Evolutionary conservation across 176 grass and related monocot species (phyloP).

Genomic region (Aegilops tauschii): DNA sequence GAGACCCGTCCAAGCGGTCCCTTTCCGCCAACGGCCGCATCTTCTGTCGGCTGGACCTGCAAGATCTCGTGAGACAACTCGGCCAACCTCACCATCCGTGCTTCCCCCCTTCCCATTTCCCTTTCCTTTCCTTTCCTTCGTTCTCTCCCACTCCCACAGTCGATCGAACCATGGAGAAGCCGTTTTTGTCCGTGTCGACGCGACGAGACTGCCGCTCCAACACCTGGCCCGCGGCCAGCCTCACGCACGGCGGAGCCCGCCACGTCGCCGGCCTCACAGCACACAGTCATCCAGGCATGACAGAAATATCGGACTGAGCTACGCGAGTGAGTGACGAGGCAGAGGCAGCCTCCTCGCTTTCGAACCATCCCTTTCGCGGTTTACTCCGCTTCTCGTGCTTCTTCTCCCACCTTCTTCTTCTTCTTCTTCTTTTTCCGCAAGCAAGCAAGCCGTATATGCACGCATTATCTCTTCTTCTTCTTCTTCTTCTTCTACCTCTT

Average conservation of each 20-base stretch:
- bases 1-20: neutral
- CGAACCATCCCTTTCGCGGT: constrained; percentile 12
- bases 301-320: neutral
- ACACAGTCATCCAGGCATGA: neutral
- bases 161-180: constrained; percentile 30
- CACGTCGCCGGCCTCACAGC: neutral
- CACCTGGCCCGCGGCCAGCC: neutral
- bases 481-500: neutral
- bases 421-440: constrained; percentile 14
- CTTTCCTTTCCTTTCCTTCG: too few species aligned
- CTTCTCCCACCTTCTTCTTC: constrained; percentile 14
- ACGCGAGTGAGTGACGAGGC: neutral
- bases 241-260: neutral
- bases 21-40: constrained; percentile 16
- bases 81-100: neutral
- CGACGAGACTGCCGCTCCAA: neutral
- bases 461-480: neutral
- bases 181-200: neutral
- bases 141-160: neutral
- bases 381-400: constrained; percentile 18
- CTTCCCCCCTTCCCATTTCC: neutral
- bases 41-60: neutral
- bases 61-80: constrained; percentile 15
- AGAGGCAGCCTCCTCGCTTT: neutral
- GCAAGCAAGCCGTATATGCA: neutral